A percentile compares a stretch with the other conserved stretches of the same genome.
Evolutionary conservation across 306 rosid species (phyloP).

Genomic region (Hippophae tibetana): DNA sequence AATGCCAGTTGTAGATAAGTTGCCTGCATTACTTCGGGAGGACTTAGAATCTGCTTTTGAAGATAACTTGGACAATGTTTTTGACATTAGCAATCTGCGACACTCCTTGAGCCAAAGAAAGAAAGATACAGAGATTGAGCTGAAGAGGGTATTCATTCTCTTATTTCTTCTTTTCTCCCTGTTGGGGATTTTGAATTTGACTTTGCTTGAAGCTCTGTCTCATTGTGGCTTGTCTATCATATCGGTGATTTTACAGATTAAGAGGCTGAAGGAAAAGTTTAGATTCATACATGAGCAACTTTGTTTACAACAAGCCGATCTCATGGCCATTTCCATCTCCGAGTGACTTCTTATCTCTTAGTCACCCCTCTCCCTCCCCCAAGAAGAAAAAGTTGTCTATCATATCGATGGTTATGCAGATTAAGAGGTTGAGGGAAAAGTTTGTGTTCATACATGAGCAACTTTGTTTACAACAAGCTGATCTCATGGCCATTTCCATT

Average conservation of each 20-base stretch:
- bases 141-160: constrained; percentile 63
- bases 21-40: constrained; percentile 86
- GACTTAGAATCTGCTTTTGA: constrained; percentile 87
- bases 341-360: constrained; percentile 9
- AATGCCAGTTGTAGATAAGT: constrained; percentile 96
- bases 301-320: constrained; percentile 32
- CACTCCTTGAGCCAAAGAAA: constrained; percentile 64
- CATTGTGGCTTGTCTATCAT: constrained; percentile 6
- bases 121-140: constrained; percentile 66
- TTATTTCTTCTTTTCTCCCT: constrained; percentile 9
- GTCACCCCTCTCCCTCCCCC: background rate
- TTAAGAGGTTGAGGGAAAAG: constrained; percentile 85
- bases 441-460: constrained; percentile 70
- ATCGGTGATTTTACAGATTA: constrained; percentile 46
- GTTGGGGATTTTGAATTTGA: constrained; percentile 13
- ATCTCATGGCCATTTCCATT: constrained; percentile 14
- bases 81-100: constrained; percentile 72
- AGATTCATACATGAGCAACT: constrained; percentile 66
- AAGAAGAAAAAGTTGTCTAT: constrained; percentile 16
- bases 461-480: constrained; percentile 39
- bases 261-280: constrained; percentile 90
- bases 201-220: constrained; percentile 4
- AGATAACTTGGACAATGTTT: constrained; percentile 73
- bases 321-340: constrained; percentile 13
- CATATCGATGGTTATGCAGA: constrained; percentile 37